phyloP scores from a whole-genome alignment of 2,329 filamentous ascomycete genomes.

The Geosmithia flava region DNA sequence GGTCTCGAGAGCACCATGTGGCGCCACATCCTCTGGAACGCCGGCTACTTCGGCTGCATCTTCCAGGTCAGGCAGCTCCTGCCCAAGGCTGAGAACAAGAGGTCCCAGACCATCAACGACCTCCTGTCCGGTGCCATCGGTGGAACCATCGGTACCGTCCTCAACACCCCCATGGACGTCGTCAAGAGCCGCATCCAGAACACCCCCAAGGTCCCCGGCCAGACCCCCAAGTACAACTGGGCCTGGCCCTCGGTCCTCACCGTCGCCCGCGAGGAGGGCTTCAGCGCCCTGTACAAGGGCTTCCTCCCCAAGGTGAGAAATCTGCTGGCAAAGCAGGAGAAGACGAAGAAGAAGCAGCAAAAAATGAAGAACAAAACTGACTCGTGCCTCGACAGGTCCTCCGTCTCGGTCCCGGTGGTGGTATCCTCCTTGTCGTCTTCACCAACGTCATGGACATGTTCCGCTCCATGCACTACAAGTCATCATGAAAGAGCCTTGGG shows the following conservation, averaged over 20 bases:
- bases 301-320: conserved; percentile 89
- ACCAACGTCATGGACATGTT: conserved; percentile 91
- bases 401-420: conserved; percentile 41
- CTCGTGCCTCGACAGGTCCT: conserved; percentile 16
- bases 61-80: conserved; percentile 87
- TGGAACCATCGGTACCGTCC: conserved; percentile 75
- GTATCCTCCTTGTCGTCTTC: conserved; percentile 72
- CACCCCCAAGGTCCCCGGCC: conserved; percentile 69
- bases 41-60: conserved; percentile 96
- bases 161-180: conserved; percentile 95
- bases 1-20: conserved; percentile 94
- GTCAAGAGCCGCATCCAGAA: conserved; percentile 99
- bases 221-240: conserved; percentile 95
- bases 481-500: neutral
- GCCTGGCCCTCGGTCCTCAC: conserved; percentile 78
- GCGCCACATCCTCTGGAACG: conserved; percentile 85
- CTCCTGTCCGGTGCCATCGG: conserved; percentile 76
- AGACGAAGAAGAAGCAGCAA: neutral
- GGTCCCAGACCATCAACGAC: conserved; percentile 73
- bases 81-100: conserved; percentile 71
- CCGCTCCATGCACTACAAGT: conserved; percentile 38
- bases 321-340: no score
- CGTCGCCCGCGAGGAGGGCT: conserved; percentile 88
- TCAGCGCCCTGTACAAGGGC: conserved; percentile 88
- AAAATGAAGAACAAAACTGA: neutral